phyloP scores from a whole-genome alignment of 2,329 filamentous ascomycete genomes.

The Aulographum hederae region DNA sequence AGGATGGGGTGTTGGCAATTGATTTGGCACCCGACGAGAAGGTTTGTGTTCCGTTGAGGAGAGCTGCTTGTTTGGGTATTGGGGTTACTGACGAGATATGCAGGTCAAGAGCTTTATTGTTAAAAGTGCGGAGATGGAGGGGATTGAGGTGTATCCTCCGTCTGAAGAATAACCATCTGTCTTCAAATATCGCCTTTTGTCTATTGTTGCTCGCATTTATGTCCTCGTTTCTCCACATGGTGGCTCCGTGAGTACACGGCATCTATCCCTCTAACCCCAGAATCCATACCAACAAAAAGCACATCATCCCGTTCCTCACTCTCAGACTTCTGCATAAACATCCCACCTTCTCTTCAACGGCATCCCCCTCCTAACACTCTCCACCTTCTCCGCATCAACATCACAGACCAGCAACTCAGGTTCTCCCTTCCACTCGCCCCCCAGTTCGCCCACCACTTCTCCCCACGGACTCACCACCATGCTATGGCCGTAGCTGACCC shows the following conservation, averaged over 20 bases:
- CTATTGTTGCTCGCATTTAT: too few relatives aligned
- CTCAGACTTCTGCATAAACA: slow-evolving; percentile 14
- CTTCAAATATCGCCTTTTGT: too few relatives aligned
- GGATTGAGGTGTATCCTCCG: slow-evolving; percentile 61
- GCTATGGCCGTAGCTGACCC: slow-evolving; percentile 70
- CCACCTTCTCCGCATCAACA: slow-evolving; percentile 32
- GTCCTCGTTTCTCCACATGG: too few relatives aligned
- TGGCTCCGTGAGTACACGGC: too few relatives aligned
- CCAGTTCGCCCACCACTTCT: slow-evolving; percentile 46
- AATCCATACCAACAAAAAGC: too few relatives aligned
- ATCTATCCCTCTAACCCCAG: too few relatives aligned
- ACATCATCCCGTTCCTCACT: too few relatives aligned
- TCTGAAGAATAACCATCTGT: too few relatives aligned
- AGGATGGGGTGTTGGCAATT: slow-evolving; percentile 51
- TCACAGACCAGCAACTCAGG: slow-evolving; percentile 29
- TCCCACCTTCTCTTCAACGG: slow-evolving; percentile 36
- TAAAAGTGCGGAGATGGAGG: slow-evolving; percentile 65
- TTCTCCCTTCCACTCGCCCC: slow-evolving; percentile 28
- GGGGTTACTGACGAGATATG: slow-evolving; percentile 4
- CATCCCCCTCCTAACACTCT: slow-evolving; percentile 36
- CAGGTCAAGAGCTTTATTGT: slow-evolving; percentile 65
- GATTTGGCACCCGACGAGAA: slow-evolving; percentile 75
- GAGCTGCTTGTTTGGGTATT: neutral
- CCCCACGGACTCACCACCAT: slow-evolving; percentile 84
- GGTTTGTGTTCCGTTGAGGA: slow-evolving; percentile 28